Evolutionary conservation across 202 grass and related monocot species (phyloP), one percentile per base, ranked within the genome.

Genomic region (Saccharum hybrid): DNA sequence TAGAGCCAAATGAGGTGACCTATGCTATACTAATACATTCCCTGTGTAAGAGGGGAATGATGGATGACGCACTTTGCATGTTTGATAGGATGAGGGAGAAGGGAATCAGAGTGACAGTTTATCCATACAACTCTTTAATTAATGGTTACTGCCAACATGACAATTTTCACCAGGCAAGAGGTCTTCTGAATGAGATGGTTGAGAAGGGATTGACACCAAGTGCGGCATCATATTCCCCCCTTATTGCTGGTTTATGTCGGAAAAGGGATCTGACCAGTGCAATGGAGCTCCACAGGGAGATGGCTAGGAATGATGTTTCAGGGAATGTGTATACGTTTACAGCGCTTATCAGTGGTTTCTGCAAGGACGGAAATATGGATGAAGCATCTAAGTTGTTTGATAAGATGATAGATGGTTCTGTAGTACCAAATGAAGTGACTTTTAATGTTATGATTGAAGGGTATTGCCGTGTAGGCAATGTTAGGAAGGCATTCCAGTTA

Each of bases 391-490:
- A n/a, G 66, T 72, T 91, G 72, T 94, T 98, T 77, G 62, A 87
- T 75, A 82, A 98, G 65, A 95, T 98, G 96, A 70, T 89, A 68
- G 68, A 65, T 19, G 52, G 57, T 45, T 91, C 88, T 46, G 30
- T 92, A 43, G 36, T 65, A 48, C 96, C 92, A 78, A 95, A 92
- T 78, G 85, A 93, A 76, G 89, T 93, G 38, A 90, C 92, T 73
- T 98, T 85, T 80, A 98, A 98, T 94, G 85, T 91, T 74, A 91
- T 98, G 89, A 93, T 98, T 81, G 89, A 95, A 81, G 92, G 95
- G 28, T 89, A 90, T 70, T 93, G 88, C 63, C 86, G 77, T 14
- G 41, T 81, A 85, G 92, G 92, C 12, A 76, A 95, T 86, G 69
- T 82, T 41, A 87, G 42, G 84, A 87, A 75, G 68, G 92, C 96